Percentiles rank a stretch among this genome's conserved stretches.
Evolutionary conservation across 768 basidiomycete genomes (phyloP).

Genomic region (Leucocoprinus sp.): DNA sequence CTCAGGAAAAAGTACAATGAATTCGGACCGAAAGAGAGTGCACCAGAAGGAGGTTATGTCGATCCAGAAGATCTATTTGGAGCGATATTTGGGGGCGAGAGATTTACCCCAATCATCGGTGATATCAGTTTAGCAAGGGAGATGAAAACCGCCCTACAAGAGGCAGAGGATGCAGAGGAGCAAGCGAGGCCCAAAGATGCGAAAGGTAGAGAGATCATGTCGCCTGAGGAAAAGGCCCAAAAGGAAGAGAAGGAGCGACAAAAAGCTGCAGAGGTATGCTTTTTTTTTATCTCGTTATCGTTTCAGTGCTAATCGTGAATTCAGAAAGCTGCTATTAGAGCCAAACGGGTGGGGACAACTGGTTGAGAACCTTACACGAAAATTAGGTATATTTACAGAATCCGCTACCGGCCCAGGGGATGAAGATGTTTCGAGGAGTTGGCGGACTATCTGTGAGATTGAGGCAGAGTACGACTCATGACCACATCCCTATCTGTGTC

Average conservation of each 20-base stretch:
- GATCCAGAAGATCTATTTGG: conserved; percentile 81
- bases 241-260: conserved; percentile 64
- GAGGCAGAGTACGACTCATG: conserved; percentile 68
- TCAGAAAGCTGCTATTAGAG: conserved; percentile 75
- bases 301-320: conserved; percentile 10
- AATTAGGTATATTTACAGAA: conserved; percentile 83
- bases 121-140: conserved; percentile 81
- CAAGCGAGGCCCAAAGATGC: conserved; percentile 43
- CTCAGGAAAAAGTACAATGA: conserved; percentile 86
- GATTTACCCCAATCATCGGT: conserved; percentile 83
- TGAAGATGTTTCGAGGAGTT: conserved; percentile 60
- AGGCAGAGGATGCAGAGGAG: conserved; percentile 64
- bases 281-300: neutral
- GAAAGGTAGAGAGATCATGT: conserved; percentile 44
- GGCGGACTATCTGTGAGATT: conserved; percentile 67
- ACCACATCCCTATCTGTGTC: conserved; percentile 2
- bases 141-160: conserved; percentile 90
- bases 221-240: conserved; percentile 64
- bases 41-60: conserved; percentile 77
- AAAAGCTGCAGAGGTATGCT: conserved; percentile 58
- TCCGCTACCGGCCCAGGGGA: conserved; percentile 66
- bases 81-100: conserved; percentile 83
- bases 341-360: conserved; percentile 70
- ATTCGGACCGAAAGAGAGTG: conserved; percentile 79
- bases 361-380: conserved; percentile 70